Conservation (phyloP, 106 monocot species). For the Acorus calamus region DNA sequence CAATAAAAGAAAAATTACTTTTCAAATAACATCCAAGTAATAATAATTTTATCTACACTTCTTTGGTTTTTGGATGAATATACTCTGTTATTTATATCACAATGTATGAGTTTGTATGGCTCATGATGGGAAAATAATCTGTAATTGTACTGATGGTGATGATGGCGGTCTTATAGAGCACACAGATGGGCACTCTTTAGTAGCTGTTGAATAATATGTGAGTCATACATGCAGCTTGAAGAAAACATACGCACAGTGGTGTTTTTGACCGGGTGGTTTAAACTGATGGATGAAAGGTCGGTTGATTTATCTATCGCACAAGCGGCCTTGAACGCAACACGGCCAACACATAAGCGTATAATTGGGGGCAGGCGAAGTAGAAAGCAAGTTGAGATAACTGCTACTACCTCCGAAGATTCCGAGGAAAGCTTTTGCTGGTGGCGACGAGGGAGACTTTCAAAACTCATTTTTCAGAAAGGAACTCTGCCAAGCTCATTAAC, state of each 20-base stretch:
- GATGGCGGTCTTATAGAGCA: too few species aligned
- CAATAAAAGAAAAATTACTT: too few species aligned
- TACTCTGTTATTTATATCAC: not conserved
- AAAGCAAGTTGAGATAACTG: slow-evolving; percentile 24
- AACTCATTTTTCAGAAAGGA: slow-evolving; percentile 38
- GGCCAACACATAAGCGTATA: slow-evolving; percentile 35
- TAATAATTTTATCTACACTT: too few species aligned
- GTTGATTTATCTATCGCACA: slow-evolving; percentile 16
- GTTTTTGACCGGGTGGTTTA: slow-evolving; percentile 54
- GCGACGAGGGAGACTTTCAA: slow-evolving; percentile 50
- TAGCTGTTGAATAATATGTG: too few species aligned
- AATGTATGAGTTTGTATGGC: too few species aligned
- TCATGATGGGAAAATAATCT: too few species aligned
- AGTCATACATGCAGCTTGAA: slow-evolving; percentile 48
- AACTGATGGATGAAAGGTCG: slow-evolving; percentile 28
- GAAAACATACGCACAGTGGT: slow-evolving; percentile 57
- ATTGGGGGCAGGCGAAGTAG: slow-evolving; percentile 26
- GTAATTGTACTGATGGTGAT: too few species aligned
- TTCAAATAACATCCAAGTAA: too few species aligned
- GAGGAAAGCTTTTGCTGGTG: slow-evolving; percentile 52
- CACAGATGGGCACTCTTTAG: too few species aligned
- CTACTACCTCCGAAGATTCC: slow-evolving; percentile 7
- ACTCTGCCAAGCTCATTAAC: slow-evolving; percentile 25
- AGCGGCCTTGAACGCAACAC: slow-evolving; percentile 12
- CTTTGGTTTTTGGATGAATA: not conserved